A percentile compares a stretch with the other conserved stretches of the same genome.
Conservation (phyloP, 2,329 filamentous ascomycete species). For the Talaromyces marneffei region DNA sequence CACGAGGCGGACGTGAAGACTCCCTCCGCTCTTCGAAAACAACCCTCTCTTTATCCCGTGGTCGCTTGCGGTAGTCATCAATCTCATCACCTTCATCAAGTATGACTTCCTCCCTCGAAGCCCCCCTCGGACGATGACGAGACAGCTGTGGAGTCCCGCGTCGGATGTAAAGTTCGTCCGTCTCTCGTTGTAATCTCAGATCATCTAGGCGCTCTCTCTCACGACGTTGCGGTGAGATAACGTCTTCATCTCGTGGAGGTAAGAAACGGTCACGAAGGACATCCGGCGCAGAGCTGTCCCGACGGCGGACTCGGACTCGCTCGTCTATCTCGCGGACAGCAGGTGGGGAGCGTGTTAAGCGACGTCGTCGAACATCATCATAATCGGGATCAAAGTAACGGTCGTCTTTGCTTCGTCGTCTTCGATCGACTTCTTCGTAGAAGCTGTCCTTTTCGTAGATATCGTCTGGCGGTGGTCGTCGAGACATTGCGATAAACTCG, state of each 20-base stretch:
- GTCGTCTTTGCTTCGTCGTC: conserved; percentile 22
- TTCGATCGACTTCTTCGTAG: conserved; percentile 23
- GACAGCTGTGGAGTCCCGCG: conserved; percentile 6
- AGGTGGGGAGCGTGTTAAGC: conserved; percentile 32
- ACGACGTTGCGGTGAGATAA: conserved; percentile 11
- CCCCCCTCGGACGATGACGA: conserved; percentile 23
- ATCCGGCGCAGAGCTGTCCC: conserved; percentile 30
- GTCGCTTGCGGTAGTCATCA: conserved; percentile 16
- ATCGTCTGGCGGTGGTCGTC: conserved; percentile 24
- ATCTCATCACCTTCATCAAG: conserved; percentile 15
- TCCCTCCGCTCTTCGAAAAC: conserved; percentile 10
- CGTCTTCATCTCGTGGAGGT: conserved; percentile 20
- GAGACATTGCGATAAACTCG: conserved; percentile 24
- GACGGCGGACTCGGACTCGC: conserved; percentile 33
- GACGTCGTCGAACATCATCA: conserved; percentile 17
- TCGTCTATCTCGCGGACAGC: conserved; percentile 39
- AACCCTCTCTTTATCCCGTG: conserved; percentile 15
- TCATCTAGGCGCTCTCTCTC: conserved; percentile 25
- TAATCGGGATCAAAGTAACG: conserved; percentile 25
- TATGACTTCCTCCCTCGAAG: conserved; percentile 10
- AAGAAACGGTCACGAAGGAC: conserved; percentile 22
- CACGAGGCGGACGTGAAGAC: conserved; percentile 13
- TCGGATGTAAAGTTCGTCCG: conserved; percentile 10
- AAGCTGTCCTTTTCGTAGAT: conserved; percentile 25
- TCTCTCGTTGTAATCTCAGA: conserved; percentile 19